Percentiles rank a stretch among this genome's conserved stretches.
phyloP scores from a whole-genome alignment of 2,329 filamentous ascomycete species.

The Cytospora leucostoma region DNA sequence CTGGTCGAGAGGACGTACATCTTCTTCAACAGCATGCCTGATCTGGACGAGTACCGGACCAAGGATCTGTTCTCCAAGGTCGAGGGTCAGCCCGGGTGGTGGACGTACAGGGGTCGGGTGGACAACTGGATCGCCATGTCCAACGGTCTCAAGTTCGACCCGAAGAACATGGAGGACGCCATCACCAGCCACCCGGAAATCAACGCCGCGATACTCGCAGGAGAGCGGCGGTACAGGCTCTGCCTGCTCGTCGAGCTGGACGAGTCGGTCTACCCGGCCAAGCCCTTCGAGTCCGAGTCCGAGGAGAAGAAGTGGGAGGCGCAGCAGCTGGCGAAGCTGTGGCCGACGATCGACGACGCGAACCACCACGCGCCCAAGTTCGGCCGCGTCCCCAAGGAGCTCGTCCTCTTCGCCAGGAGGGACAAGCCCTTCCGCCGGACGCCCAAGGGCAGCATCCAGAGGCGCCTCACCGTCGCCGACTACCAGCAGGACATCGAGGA shows the following conservation, averaged over 20 bases:
- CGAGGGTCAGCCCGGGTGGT: constrained; percentile 32
- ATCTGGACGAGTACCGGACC: constrained; percentile 37
- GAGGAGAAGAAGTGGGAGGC: constrained; percentile 16
- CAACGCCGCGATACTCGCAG: constrained; percentile 20
- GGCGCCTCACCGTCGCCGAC: constrained; percentile 10
- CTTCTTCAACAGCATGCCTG: constrained; percentile 36
- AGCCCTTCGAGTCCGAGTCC: constrained; percentile 7
- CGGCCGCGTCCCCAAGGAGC: constrained; percentile 23
- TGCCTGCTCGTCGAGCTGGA: constrained; percentile 24
- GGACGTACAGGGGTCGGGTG: constrained; percentile 31
- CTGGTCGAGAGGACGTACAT: constrained; percentile 27
- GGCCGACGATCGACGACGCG: constrained; percentile 23
- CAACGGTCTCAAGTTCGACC: constrained; percentile 39
- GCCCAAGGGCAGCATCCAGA: constrained; percentile 23
- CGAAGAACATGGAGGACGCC: constrained; percentile 33
- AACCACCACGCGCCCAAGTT: constrained; percentile 25
- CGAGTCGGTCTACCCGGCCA: background rate
- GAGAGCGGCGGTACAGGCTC: constrained; percentile 21
- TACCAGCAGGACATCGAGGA: constrained; percentile 25
- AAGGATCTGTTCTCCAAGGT: constrained; percentile 39
- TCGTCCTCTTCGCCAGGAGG: constrained; percentile 21
- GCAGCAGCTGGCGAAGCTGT: constrained; percentile 8
- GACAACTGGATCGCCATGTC: constrained; percentile 40
- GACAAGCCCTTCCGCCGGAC: constrained; percentile 21
- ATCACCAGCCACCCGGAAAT: constrained; percentile 20